Conservation (phyloP, 75 land plant genomes). For the Ceratopteris richardii region DNA sequence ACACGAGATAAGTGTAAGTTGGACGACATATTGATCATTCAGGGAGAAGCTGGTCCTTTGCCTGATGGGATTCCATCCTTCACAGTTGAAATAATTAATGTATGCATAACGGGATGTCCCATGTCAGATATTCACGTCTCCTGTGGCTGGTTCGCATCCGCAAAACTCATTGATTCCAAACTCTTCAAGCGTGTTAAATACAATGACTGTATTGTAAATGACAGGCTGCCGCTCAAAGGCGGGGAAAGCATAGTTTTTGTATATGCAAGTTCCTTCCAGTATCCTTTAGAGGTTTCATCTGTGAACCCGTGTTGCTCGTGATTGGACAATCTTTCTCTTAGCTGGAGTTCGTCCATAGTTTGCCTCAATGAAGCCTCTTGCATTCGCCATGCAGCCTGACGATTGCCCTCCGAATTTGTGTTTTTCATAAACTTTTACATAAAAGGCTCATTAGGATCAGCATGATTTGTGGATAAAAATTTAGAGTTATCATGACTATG, state of each 20-base stretch:
- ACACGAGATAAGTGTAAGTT: neutral
- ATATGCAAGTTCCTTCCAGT: slow-evolving; percentile 22
- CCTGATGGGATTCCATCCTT: slow-evolving; percentile 30
- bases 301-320: slow-evolving; percentile 6
- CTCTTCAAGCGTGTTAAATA: slow-evolving; percentile 20
- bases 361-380: too few species aligned
- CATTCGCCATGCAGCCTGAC: too few species aligned
- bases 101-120: slow-evolving; percentile 15
- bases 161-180: slow-evolving; percentile 22
- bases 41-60: slow-evolving; percentile 6
- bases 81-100: slow-evolving; percentile 14
- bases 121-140: slow-evolving; percentile 23
- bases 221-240: slow-evolving; percentile 10
- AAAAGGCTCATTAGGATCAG: too few species aligned
- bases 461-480: too few species aligned
- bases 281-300: slow-evolving; percentile 22
- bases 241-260: slow-evolving; percentile 20
- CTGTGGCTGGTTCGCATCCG: slow-evolving; percentile 33
- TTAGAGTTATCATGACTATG: too few species aligned
- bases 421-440: too few species aligned
- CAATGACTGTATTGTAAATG: slow-evolving; percentile 37
- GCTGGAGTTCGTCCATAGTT: too few species aligned
- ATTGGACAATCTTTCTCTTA: too few species aligned
- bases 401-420: too few species aligned
- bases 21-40: slow-evolving; percentile 11